These are phyloP conservation scores for Fusarium abutilonis DNA, from an alignment of 2,329 filamentous ascomycete genomes.

Conservation along the genomic window DNA sequence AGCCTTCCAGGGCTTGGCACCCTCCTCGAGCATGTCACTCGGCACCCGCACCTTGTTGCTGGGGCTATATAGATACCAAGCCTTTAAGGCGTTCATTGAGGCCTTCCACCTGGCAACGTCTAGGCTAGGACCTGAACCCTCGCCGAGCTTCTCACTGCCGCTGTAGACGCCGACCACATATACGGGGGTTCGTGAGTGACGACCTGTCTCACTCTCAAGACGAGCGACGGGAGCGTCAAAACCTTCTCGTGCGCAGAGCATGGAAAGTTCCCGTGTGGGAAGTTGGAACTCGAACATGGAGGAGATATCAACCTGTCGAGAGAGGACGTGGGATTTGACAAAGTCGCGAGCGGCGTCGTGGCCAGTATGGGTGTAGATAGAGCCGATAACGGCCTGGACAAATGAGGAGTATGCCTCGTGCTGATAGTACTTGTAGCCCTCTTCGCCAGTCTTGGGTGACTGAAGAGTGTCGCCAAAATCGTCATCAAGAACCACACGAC, in stretches of 20 bases:
- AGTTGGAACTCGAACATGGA: slow-evolving; percentile 84
- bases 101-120: slow-evolving; percentile 81
- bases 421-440: slow-evolving; percentile 73
- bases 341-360: slow-evolving; percentile 82
- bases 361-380: slow-evolving; percentile 86
- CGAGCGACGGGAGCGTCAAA: slow-evolving; percentile 89
- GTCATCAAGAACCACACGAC: slow-evolving; percentile 82
- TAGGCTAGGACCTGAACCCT: slow-evolving; percentile 83
- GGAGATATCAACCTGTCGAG: slow-evolving; percentile 78
- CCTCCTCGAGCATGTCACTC: slow-evolving; percentile 73
- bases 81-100: slow-evolving; percentile 84
- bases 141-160: slow-evolving; percentile 88
- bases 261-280: slow-evolving; percentile 83
- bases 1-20: slow-evolving; percentile 71
- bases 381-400: slow-evolving; percentile 83
- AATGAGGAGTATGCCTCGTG: slow-evolving; percentile 77
- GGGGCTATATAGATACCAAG: slow-evolving; percentile 96
- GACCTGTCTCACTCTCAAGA: slow-evolving; percentile 89
- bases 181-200: slow-evolving; percentile 84
- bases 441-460: slow-evolving; percentile 41
- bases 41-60: slow-evolving; percentile 70
- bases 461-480: slow-evolving; percentile 76
- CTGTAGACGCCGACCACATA: slow-evolving; percentile 95
- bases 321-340: slow-evolving; percentile 83
- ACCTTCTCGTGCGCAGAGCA: slow-evolving; percentile 86